These are phyloP conservation scores for Pseudogymnoascus sp. DNA, from an alignment of 2,329 filamentous ascomycete genomes.

Conservation along the genomic window DNA sequence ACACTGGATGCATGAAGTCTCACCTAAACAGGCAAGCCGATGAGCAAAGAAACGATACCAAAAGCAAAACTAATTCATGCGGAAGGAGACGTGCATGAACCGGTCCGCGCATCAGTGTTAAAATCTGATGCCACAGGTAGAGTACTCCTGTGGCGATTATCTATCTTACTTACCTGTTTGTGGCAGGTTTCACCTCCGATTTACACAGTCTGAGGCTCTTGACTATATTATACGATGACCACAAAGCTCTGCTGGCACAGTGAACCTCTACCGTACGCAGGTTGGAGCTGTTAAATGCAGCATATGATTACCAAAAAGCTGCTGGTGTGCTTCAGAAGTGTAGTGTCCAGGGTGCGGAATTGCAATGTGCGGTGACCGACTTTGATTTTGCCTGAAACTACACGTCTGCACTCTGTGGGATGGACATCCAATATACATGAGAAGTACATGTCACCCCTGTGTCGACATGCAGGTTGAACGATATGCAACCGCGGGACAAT, in stretches of 20 bases:
- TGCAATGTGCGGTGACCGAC: background rate
- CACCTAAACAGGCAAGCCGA: background rate
- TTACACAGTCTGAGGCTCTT: background rate
- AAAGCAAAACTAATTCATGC: conserved; percentile 4
- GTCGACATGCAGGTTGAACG: background rate
- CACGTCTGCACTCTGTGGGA: background rate
- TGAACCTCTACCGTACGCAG: background rate
- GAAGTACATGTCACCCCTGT: background rate
- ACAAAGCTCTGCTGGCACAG: background rate
- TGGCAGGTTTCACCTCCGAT: background rate
- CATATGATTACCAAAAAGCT: background rate
- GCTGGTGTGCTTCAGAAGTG: background rate
- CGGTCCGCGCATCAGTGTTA: background rate
- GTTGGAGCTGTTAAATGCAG: background rate
- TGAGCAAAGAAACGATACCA: background rate
- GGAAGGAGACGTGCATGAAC: conserved; percentile 1
- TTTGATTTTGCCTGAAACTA: conserved; percentile 4
- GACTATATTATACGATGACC: background rate
- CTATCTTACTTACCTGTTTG: background rate
- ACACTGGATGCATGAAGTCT: background rate
- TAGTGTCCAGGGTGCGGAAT: too few relatives aligned
- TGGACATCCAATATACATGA: background rate
- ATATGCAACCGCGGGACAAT: conserved; percentile 3
- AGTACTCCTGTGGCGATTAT: background rate
- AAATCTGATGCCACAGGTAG: background rate